Evolutionary conservation across 306 rosid species (phyloP).

Genomic region (Citrullus colocynthis): DNA sequence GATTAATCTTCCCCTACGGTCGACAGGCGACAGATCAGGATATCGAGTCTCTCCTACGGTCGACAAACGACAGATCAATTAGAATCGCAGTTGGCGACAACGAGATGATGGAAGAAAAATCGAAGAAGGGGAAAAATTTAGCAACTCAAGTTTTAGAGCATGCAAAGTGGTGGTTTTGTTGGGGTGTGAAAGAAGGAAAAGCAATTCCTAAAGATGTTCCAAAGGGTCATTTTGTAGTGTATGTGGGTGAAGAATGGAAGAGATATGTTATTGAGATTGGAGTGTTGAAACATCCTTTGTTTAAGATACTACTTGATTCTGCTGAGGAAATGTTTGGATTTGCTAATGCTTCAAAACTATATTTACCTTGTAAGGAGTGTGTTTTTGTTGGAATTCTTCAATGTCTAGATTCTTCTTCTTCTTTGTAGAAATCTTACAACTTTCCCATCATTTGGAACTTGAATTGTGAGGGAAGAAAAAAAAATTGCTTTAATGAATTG

Average conservation of each 20-base stretch:
- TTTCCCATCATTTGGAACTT: neutral
- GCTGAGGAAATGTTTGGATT: constrained; percentile 59
- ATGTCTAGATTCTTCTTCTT: constrained; percentile 5
- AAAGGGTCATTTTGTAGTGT: constrained; percentile 52
- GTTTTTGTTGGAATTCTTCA: constrained; percentile 35
- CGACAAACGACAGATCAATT: no score
- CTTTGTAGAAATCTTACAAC: neutral
- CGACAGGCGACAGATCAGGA: neutral
- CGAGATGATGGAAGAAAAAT: constrained; percentile 8
- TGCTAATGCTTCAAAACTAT: constrained; percentile 26
- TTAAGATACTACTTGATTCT: constrained; percentile 36
- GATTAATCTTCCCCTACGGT: neutral
- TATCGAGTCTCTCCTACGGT: no score
- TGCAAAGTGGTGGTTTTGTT: neutral
- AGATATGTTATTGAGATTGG: constrained; percentile 46
- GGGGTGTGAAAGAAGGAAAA: constrained; percentile 7
- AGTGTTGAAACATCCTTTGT: constrained; percentile 39
- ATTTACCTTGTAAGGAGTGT: constrained; percentile 51
- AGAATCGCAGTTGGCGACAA: neutral
- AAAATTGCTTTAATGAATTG: neutral
- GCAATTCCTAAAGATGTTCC: constrained; percentile 52
- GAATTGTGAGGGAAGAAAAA: neutral
- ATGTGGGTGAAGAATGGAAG: constrained; percentile 54
- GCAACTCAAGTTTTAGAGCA: constrained; percentile 8
- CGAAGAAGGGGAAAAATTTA: constrained; percentile 17